These are phyloP conservation scores for Bathelium albidoporum DNA, from an alignment of 495 filamentous ascomycete species.

Conservation along the genomic window DNA sequence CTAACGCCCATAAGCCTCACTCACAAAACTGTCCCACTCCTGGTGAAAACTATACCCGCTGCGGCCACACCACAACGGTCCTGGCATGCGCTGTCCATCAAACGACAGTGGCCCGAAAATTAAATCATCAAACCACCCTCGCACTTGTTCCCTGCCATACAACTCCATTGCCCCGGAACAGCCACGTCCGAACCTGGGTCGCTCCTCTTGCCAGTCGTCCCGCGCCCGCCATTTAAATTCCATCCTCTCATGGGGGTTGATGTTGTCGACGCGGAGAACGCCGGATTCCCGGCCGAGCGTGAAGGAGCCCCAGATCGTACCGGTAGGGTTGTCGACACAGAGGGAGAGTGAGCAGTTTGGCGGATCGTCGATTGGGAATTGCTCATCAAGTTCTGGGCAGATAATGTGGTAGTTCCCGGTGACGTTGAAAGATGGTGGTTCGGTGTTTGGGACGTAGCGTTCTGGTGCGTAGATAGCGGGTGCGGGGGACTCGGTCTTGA, in stretches of 20 bases:
- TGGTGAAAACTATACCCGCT: constrained; percentile 8
- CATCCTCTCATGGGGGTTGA: constrained; percentile 7
- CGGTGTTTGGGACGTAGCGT: not conserved
- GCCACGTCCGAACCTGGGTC: constrained; percentile 11
- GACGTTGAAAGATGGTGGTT: constrained; percentile 21
- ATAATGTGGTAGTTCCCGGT: constrained; percentile 37
- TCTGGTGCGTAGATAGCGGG: constrained; percentile 13
- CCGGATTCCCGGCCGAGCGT: constrained; percentile 7
- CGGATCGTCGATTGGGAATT: not conserved
- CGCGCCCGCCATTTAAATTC: constrained; percentile 17
- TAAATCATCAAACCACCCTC: constrained; percentile 8
- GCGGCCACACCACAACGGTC: constrained; percentile 5
- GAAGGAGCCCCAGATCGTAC: constrained; percentile 16
- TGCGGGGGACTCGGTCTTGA: constrained; percentile 14
- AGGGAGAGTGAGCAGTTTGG: constrained; percentile 1
- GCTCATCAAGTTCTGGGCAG: constrained; percentile 12
- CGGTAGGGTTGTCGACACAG: constrained; percentile 11
- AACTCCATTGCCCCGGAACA: constrained; percentile 15
- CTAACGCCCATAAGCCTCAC: constrained; percentile 17
- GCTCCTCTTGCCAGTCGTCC: constrained; percentile 7
- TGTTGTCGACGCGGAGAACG: constrained; percentile 7
- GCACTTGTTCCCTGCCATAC: constrained; percentile 3
- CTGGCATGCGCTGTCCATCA: constrained; percentile 7
- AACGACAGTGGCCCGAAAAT: constrained; percentile 5
- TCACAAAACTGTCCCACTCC: constrained; percentile 17